Conservation (phyloP, 2,329 filamentous ascomycete species). For the Pseudogymnoascus sp. region DNA sequence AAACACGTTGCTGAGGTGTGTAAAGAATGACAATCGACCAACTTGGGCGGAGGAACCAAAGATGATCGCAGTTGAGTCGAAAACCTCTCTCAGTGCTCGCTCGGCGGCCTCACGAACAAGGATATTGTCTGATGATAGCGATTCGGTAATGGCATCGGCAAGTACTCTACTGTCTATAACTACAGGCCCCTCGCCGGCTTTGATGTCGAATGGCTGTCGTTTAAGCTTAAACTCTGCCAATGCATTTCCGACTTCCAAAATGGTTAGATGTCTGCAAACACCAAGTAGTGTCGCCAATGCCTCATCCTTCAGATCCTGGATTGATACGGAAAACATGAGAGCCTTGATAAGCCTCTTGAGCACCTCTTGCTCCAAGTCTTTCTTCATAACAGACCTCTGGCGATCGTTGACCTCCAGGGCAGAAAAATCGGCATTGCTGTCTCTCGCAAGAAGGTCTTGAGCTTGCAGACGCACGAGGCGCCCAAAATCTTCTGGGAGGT, state of each 20-base stretch:
- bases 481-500: slow-evolving; percentile 81
- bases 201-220: slow-evolving; percentile 74
- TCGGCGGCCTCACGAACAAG: slow-evolving; percentile 79
- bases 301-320: slow-evolving; percentile 72
- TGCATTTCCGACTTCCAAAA: slow-evolving; percentile 83
- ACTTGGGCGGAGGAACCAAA: slow-evolving; percentile 69
- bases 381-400: slow-evolving; percentile 79
- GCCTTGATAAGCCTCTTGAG: slow-evolving; percentile 86
- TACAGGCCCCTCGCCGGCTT: slow-evolving; percentile 78
- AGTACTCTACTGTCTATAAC: slow-evolving; percentile 81
- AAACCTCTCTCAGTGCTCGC: slow-evolving; percentile 68
- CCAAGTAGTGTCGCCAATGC: slow-evolving; percentile 71
- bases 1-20: slow-evolving; percentile 73
- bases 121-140: slow-evolving; percentile 75
- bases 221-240: slow-evolving; percentile 72
- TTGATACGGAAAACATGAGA: slow-evolving; percentile 74
- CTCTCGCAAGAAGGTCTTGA: slow-evolving; percentile 71
- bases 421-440: slow-evolving; percentile 63
- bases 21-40: slow-evolving; percentile 76
- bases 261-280: slow-evolving; percentile 81
- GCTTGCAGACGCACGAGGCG: slow-evolving; percentile 81
- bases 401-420: slow-evolving; percentile 70
- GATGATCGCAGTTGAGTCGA: slow-evolving; percentile 68
- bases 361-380: slow-evolving; percentile 72
- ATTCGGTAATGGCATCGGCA: slow-evolving; percentile 84